Conservation (phyloP, 2,329 filamentous ascomycete genomes). For the Sporothrix brunneoviolacea region DNA sequence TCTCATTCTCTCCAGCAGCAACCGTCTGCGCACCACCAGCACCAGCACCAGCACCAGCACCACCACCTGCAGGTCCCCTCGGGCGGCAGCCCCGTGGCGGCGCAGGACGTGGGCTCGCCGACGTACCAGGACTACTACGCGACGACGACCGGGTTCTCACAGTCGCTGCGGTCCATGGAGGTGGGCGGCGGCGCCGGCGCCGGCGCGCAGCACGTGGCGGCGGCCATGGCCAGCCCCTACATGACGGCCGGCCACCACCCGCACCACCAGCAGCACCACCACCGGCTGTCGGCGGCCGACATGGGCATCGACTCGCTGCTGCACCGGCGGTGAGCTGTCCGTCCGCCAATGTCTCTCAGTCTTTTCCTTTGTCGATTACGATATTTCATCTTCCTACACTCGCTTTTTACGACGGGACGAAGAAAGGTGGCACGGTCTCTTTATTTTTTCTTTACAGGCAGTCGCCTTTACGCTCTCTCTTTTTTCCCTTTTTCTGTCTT, state of each 20-base stretch:
- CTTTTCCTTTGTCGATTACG: neutral
- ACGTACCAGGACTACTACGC: conserved; percentile 21
- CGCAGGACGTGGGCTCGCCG: neutral
- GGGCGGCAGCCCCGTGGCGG: conserved; percentile 18
- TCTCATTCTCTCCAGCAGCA: neutral
- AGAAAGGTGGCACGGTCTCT: neutral
- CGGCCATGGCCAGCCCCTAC: conserved; percentile 36
- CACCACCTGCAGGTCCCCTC: conserved; percentile 1
- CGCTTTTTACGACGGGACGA: neutral
- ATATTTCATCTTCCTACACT: neutral
- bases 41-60: conserved; percentile 4
- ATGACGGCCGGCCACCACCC: conserved; percentile 33
- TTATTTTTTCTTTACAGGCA: neutral
- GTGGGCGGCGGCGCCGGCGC: conserved; percentile 14
- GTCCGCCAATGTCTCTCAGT: neutral
- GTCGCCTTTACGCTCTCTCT: neutral
- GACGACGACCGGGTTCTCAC: conserved; percentile 40
- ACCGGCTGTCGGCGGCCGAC: conserved; percentile 40
- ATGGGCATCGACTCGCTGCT: conserved; percentile 49
- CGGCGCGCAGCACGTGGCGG: too few species aligned
- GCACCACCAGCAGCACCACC: conserved; percentile 22
- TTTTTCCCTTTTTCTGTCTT: too few species aligned
- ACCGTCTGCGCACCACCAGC: neutral
- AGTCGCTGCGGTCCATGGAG: conserved; percentile 32
- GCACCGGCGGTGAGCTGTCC: neutral